phyloP scores from a whole-genome alignment of 331 rosid species.

The Acacia pycnantha region DNA sequence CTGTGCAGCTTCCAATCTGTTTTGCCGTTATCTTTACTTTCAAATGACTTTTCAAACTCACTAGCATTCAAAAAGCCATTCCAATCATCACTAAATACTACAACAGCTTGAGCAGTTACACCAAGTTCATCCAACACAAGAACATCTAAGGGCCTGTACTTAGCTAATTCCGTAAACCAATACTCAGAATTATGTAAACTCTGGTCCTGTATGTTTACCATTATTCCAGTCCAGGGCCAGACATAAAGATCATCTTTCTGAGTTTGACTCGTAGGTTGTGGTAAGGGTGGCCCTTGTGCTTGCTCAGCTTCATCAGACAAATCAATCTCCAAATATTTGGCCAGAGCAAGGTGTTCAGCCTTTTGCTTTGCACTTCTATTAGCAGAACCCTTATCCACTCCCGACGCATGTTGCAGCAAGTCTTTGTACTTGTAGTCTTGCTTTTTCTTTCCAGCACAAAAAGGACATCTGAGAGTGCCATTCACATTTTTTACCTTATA shows the following conservation, averaged over 20 bases:
- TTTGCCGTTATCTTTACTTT: conserved; percentile 46
- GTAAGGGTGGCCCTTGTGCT: conserved; percentile 35
- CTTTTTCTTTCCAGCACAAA: conserved; percentile 93
- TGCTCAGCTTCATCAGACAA: conserved; percentile 57
- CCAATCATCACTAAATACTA: conserved; percentile 72
- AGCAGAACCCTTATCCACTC: conserved; percentile 90
- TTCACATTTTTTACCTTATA: conserved; percentile 59
- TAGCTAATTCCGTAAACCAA: conserved; percentile 61
- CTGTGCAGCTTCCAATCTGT: conserved; percentile 56
- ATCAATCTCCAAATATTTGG: conserved; percentile 67
- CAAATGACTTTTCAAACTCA: conserved; percentile 71
- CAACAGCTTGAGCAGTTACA: conserved; percentile 41
- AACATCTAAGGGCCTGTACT: conserved; percentile 56
- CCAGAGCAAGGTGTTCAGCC: conserved; percentile 92
- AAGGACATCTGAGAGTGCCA: conserved; percentile 90
- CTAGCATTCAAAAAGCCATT: conserved; percentile 73
- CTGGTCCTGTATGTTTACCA: conserved; percentile 51
- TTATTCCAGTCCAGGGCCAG: conserved; percentile 95
- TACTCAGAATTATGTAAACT: conserved; percentile 43
- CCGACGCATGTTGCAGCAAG: conserved; percentile 82
- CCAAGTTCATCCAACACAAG: conserved; percentile 36
- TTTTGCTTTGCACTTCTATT: conserved; percentile 74
- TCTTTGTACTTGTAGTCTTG: conserved; percentile 91
- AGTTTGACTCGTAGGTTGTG: conserved; percentile 36
- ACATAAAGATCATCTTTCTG: conserved; percentile 60